Evolutionary conservation across 1,139 yeast species (phyloP), one percentile per base, ranked within the genome.

Genomic region (Protomyces arabidopsidicola): DNA sequence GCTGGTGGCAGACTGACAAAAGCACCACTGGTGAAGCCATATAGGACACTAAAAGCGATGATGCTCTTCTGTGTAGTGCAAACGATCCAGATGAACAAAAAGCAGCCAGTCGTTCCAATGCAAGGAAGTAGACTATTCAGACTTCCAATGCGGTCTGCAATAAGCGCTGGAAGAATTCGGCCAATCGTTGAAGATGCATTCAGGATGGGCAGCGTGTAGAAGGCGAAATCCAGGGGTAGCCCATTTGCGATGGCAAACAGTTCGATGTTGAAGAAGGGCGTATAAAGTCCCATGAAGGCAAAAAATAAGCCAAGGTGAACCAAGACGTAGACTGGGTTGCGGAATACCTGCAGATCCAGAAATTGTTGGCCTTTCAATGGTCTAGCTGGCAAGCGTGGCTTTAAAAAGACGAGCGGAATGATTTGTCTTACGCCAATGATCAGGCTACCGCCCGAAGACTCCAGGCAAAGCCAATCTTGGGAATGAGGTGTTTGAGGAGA

Each of bases 161-260:
- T 6, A 50, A 74, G 70, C 0, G 84, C 84, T 1, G 84, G 81
- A 0, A 79, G 18, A 0, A 84, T 75, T 51, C 87, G 74, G 2
- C 86, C 87, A 10, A 82, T 65, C 45, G 79, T 75, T 5, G 82
- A 76, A 70, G 76, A 75, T 2, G 82, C 84, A 60, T 83, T 79
- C 35, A 81, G 76, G 31, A 83, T 77, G 1, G 86, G 77, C 14
- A 83, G 78, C 58, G 71, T 67, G 68, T 73, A 72, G 20, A 66
- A 67, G 3, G 69, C 57, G 10, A 55, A 24, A 16, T 31, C n/a
- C 27, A 35, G 27, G 35, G 57, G 45, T 22, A 74, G 68, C 12
- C 71, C 69, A 16, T 65, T 63, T 8, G 57, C 58, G 12, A 66
- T 50, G 1, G 75, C 75, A 56, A 70, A 75, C 3, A 74, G 60